Base-by-base conservation (phyloP, 768 basidiomycete species). In the Suillus americanus region DNA sequence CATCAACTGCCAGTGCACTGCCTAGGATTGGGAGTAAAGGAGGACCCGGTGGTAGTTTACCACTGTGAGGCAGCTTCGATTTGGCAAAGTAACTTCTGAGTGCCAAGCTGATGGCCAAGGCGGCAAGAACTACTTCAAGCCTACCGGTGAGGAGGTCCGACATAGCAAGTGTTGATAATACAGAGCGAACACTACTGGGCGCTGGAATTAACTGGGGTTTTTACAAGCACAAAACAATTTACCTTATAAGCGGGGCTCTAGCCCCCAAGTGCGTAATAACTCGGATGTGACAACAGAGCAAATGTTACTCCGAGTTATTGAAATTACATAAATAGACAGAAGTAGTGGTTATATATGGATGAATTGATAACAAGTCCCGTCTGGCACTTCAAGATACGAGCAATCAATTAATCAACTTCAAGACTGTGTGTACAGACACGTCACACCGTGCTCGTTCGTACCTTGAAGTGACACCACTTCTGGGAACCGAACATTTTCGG, bases 21-120 rank as follows among this genome's bases (percentile, higher is more conserved):
- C 60, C 60, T 23, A 61, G 30, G 25, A 61, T 53, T n/a, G 60
- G 60, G 20, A 61, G 60, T 13, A 18, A 20, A n/a, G 60, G 6
- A 1, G 60, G 60, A 61, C 60, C 60, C 1, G 43, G 60, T 16
- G 60, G 60, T 14, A 40, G n/a, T 50, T 20, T 28, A 61, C 33
- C 18, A 23, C 12, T 12, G 12, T 35, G 53, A 54, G 20, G 30
- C 5, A 20, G 9, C 18, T 33, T 54, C 30, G 20, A 20, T n/a
- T 14, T 33, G 33, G 30, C 5, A 37, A 54, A 35, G 30, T 54
- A 54, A 35, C 10, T 33, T 35, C 6, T 54, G 53, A 35, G 33
- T 6, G 33, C 53, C 10, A 54, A 54, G 13, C 20, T 20, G 12
- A 35, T 35, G 20, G 53, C 53, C n/a, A 54, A 33, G 33, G 6